Evolutionary conservation across 2,329 filamentous ascomycete species (phyloP).

Genomic region (Aureobasidium sp.): DNA sequence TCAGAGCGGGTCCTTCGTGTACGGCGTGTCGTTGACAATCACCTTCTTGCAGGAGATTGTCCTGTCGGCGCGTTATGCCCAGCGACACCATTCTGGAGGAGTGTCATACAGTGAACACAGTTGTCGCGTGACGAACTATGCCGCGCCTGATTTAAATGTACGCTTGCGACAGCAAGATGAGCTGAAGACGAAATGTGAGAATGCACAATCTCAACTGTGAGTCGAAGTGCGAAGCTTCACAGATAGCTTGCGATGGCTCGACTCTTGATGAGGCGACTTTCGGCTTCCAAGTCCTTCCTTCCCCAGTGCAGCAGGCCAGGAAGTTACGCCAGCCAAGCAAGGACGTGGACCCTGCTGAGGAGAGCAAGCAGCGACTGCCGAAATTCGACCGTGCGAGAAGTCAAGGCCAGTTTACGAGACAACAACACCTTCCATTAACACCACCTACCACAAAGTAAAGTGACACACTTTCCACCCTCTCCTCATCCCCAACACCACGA

Average conservation of each 20-base stretch:
- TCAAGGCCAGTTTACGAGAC: constrained; percentile 16
- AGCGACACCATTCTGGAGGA: neutral
- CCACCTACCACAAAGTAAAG: constrained; percentile 18
- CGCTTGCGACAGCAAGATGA: neutral
- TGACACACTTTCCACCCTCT: neutral
- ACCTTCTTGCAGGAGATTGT: constrained; percentile 2
- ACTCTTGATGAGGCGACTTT: neutral
- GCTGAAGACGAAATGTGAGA: neutral
- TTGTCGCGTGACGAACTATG: neutral
- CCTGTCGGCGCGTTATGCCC: neutral
- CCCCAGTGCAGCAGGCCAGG: neutral
- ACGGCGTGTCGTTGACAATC: neutral
- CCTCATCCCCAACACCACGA: constrained; percentile 17
- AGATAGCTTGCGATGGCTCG: neutral
- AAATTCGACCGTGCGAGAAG: constrained; percentile 19
- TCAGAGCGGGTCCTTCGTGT: neutral
- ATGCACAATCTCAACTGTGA: neutral
- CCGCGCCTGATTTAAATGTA: too few relatives aligned
- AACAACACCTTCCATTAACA: constrained; percentile 12
- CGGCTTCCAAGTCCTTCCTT: neutral
- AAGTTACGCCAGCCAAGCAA: constrained; percentile 12
- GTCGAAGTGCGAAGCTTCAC: neutral
- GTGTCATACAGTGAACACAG: neutral
- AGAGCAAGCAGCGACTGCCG: constrained; percentile 8
- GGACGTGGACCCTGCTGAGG: constrained; percentile 7